Evolutionary conservation across 768 basidiomycete genomes (phyloP), one percentile per base, ranked within the genome.

Genomic region (Fistulinella prunicolor): DNA sequence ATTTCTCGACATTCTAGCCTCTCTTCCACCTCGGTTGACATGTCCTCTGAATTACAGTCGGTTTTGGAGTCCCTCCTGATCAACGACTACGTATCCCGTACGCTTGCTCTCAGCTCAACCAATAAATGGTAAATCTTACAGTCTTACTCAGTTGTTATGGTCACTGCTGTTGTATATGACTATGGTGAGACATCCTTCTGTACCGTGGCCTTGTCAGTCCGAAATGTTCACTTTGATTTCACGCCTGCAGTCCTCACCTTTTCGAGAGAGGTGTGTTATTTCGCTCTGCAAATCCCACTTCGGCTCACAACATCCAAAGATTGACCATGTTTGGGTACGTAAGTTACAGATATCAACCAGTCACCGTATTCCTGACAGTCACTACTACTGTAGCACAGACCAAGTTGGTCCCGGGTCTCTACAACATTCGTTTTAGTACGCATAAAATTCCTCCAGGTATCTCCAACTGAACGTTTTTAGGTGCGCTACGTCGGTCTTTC

Each of bases 201-300:
- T n/a, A n/a, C n/a, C n/a, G n/a, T n/a, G n/a, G n/a, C n/a, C n/a
- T n/a, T n/a, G n/a, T n/a, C n/a, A n/a, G n/a, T n/a, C n/a, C n/a
- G n/a, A n/a, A n/a, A n/a, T n/a, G n/a, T n/a, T n/a, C n/a, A n/a
- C n/a, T n/a, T n/a, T n/a, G n/a, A n/a, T n/a, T n/a, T n/a, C n/a
- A n/a, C n/a, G n/a, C n/a, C n/a, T n/a, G n/a, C n/a, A 56, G 55
- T 38, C 24, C 54, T 56, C 20, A 56, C 55, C 6, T 38, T 56
- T 26, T 13, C 55, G 13, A 26, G 36, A 41, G 55, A 56, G 42
- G 55, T 56, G 38, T 20, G 1, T 34, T 12, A 6, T 12, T 34
- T 16, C 5, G 5, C 7, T 13, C 32, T 34, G 5, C n/a, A n/a
- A n/a, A 16, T 34, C 5, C 5, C 5, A 9, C 12, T 6, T 34